Conservation (phyloP, 2,329 filamentous ascomycete species). For the Colletotrichum theobromicola region DNA sequence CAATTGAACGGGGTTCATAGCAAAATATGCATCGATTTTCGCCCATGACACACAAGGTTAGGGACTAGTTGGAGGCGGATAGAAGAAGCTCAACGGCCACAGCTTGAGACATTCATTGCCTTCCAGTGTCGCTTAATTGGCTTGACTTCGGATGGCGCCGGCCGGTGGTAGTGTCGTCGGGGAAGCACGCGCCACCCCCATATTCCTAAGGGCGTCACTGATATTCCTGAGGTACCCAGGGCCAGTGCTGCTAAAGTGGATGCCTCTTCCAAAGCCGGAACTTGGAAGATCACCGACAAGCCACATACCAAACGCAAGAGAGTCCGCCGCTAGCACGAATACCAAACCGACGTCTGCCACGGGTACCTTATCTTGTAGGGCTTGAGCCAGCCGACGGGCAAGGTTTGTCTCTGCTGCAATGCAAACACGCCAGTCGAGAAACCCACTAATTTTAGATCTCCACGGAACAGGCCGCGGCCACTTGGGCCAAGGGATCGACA, state of each 20-base stretch:
- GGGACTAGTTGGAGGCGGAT: background rate
- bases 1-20: background rate
- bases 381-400: background rate
- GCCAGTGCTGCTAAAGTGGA: too few species aligned
- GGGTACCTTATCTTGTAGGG: background rate
- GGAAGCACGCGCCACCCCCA: background rate
- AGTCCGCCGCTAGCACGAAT: background rate
- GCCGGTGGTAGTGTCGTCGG: background rate
- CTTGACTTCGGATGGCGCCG: constrained; percentile 5
- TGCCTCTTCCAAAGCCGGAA: background rate
- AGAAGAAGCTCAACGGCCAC: background rate
- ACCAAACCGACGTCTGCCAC: background rate
- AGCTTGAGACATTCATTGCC: background rate
- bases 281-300: background rate
- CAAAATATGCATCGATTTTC: background rate
- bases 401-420: background rate
- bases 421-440: background rate
- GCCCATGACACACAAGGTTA: background rate
- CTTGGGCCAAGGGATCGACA: background rate
- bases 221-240: too few species aligned
- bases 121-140: too few species aligned
- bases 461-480: background rate
- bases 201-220: too few species aligned
- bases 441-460: constrained; percentile 14
- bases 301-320: background rate